These are phyloP conservation scores for Chrysopogon serrulatus DNA, from an alignment of 176 grass and related monocot genomes.

Conservation along the genomic window DNA sequence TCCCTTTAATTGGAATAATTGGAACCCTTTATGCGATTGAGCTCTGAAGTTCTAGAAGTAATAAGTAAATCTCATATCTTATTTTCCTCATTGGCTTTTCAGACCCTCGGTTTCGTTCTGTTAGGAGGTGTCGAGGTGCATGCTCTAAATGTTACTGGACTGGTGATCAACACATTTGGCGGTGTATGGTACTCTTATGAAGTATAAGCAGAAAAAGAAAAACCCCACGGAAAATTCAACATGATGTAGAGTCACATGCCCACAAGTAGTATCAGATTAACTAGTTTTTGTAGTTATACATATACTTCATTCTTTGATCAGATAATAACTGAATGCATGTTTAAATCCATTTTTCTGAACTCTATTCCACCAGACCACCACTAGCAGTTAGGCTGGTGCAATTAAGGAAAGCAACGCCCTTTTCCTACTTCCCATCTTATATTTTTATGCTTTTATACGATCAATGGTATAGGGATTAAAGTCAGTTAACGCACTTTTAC, in stretches of 20 bases:
- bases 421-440: neutral
- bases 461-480: neutral
- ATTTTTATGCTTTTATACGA: neutral
- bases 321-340: neutral
- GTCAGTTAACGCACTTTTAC: neutral
- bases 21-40: neutral
- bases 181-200: constrained; percentile 91
- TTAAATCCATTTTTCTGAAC: neutral
- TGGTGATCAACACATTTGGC: constrained; percentile 88
- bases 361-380: neutral
- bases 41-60: neutral
- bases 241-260: constrained; percentile 47
- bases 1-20: neutral
- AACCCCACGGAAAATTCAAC: constrained; percentile 30
- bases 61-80: neutral
- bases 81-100: neutral
- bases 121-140: constrained; percentile 86
- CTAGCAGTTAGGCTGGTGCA: neutral
- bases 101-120: constrained; percentile 92
- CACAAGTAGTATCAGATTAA: constrained; percentile 37
- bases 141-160: constrained; percentile 67
- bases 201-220: constrained; percentile 84
- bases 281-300: neutral
- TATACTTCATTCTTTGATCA: neutral
- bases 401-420: neutral